Conservation (phyloP, 73 alveolate species). For the Blepharisma stoltei region DNA sequence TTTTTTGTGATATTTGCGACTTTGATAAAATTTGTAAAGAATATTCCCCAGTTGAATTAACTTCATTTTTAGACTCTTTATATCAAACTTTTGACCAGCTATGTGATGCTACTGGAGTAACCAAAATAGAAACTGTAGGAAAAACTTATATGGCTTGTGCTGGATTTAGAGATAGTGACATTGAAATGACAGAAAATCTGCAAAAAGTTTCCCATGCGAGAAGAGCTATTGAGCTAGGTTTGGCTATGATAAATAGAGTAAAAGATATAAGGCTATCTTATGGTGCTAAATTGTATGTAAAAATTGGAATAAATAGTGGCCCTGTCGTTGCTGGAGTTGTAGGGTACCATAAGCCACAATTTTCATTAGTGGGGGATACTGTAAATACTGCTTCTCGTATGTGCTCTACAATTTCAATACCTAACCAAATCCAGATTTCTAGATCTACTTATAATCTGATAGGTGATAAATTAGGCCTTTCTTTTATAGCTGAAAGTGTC, state of each 20-base stretch:
- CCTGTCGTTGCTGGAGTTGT: slow-evolving; percentile 97
- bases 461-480: too few species aligned
- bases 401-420: slow-evolving; percentile 72
- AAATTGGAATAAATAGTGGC: slow-evolving; percentile 98
- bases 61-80: slow-evolving; percentile 55
- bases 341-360: slow-evolving; percentile 97
- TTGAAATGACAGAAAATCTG: slow-evolving; percentile 25
- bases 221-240: slow-evolving; percentile 21
- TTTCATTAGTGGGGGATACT: slow-evolving; percentile 97
- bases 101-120: slow-evolving; percentile 49
- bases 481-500: neutral
- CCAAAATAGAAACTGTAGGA: slow-evolving; percentile 85
- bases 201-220: slow-evolving; percentile 34
- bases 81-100: slow-evolving; percentile 70
- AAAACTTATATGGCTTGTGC: slow-evolving; percentile 87
- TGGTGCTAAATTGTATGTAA: slow-evolving; percentile 41
- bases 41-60: slow-evolving; percentile 52
- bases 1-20: slow-evolving; percentile 71
- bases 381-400: slow-evolving; percentile 98
- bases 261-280: neutral
- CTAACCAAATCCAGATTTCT: slow-evolving; percentile 15
- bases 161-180: slow-evolving; percentile 74
- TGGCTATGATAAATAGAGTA: slow-evolving; percentile 2
- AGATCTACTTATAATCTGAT: slow-evolving; percentile 1
- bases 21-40: slow-evolving; percentile 70